These are phyloP conservation scores for Delphinella strobiligena DNA, from an alignment of 2,329 filamentous ascomycete species.

Conservation along the genomic window DNA sequence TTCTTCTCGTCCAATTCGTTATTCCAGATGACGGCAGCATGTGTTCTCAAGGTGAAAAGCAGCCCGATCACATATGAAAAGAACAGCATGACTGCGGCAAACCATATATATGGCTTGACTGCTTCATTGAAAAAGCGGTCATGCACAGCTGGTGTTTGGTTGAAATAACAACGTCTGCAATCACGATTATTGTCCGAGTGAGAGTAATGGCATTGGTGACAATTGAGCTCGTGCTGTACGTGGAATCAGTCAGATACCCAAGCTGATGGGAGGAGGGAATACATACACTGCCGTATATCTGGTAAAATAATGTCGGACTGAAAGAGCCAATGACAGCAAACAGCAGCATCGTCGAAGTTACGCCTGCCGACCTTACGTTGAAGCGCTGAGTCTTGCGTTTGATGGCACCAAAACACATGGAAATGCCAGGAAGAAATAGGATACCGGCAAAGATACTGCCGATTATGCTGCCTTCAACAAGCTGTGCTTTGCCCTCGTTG, in stretches of 20 bases:
- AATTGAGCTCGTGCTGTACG: slow-evolving; percentile 84
- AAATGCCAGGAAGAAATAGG: slow-evolving; percentile 83
- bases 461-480: slow-evolving; percentile 94
- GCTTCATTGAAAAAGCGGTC: slow-evolving; percentile 85
- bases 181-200: slow-evolving; percentile 48
- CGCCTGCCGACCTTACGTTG: slow-evolving; percentile 90
- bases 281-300: slow-evolving; percentile 88
- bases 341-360: slow-evolving; percentile 94
- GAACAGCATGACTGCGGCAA: slow-evolving; percentile 75
- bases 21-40: slow-evolving; percentile 95
- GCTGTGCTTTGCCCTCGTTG: slow-evolving; percentile 77
- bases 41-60: slow-evolving; percentile 89
- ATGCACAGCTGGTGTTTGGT: slow-evolving; percentile 69
- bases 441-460: slow-evolving; percentile 97
- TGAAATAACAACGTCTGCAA: slow-evolving; percentile 89
- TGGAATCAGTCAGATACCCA: slow-evolving; percentile 20
- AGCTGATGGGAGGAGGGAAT: no score
- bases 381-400: slow-evolving; percentile 98
- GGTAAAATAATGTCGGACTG: slow-evolving; percentile 91
- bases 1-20: slow-evolving; percentile 50
- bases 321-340: slow-evolving; percentile 95
- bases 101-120: slow-evolving; percentile 86
- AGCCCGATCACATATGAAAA: slow-evolving; percentile 87
- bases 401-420: slow-evolving; percentile 97
- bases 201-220: slow-evolving; percentile 51